Base-by-base conservation (phyloP, 768 basidiomycete species). In the Epithele typhae region DNA sequence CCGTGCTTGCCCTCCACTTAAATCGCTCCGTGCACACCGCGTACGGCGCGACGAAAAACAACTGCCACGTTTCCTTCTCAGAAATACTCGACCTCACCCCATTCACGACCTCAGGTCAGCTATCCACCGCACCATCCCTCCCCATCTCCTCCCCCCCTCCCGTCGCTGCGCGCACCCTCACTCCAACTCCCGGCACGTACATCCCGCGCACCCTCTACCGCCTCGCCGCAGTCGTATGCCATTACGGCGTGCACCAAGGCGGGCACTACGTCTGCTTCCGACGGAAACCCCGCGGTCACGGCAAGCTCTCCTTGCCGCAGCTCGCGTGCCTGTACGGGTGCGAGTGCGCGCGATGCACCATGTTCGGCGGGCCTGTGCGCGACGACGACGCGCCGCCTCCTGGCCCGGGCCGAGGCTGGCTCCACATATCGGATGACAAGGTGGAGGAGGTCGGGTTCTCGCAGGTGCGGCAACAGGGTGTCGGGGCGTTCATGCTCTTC, bases 191-290 rank as follows among this genome's bases (percentile, higher is more conserved):
- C 7, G 71, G 75, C 21, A 75, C 71, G 24, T 76, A 76, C 48
- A 57, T 65, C 1, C 72, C 76, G n/a, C 71, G 81, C 37, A 84
- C 81, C n/a, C 70, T 94, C 27, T 98, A 98, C 65, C 80, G 92
- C 37, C 77, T 98, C 27, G 67, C 82, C 2, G 83, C 90, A 9
- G 82, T 89, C 24, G 92, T 98, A 14, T 92, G 92, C 56, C 95
- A 98, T 65, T 95, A 84, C 60, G 95, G 95, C 12, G 81, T 84
- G 44, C 93, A 96, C 60, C 85, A 85, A 4, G 94, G 88, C 60
- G 95, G 95, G 5, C 95, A 99, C 62, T 99, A 95, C 62, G 79
- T 98, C 54, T 92, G 88, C 55, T 95, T 83, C 62, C 77, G 96
- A 14, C 75, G 94, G 38, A 89, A 86, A 65, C 93, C 93, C 0